Percentiles rank a stretch among this genome's conserved stretches.
Conservation (phyloP, 2,329 filamentous ascomycete genomes). For the Xylariaceae sp. region DNA sequence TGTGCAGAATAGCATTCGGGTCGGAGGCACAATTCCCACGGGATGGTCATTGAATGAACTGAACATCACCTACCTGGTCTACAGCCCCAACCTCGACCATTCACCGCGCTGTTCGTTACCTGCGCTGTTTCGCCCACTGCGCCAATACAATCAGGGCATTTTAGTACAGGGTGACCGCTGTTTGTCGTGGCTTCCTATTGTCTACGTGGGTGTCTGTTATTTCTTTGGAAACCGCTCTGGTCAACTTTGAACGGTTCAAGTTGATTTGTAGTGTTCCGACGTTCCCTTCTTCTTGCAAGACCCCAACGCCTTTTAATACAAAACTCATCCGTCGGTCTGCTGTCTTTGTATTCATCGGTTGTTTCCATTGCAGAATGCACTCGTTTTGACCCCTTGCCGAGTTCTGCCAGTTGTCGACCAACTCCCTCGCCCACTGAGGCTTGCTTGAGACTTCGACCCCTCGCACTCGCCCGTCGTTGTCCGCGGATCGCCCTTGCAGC, state of each 20-base stretch:
- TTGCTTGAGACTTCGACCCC: constrained; percentile 9
- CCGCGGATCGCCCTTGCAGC: constrained; percentile 8
- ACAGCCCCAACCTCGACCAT: too few species aligned
- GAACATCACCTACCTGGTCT: too few species aligned
- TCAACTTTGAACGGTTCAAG: constrained; percentile 8
- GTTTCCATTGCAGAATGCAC: constrained; percentile 11
- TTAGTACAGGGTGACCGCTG: constrained; percentile 14
- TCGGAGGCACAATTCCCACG: too few species aligned
- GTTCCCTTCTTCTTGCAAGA: constrained; percentile 22
- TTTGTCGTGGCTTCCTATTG: constrained; percentile 15
- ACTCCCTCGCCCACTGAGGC: constrained; percentile 18
- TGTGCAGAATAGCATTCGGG: too few species aligned
- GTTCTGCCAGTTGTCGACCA: constrained; percentile 7
- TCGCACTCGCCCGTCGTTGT: constrained; percentile 9
- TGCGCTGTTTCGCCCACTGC: constrained; percentile 6
- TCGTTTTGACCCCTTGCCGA: constrained; percentile 12
- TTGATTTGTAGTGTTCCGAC: constrained; percentile 6
- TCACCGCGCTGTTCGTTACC: constrained; percentile 6
- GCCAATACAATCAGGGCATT: constrained; percentile 3
- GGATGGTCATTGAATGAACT: too few species aligned
- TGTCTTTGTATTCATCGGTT: constrained; percentile 27
- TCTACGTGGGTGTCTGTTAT: constrained; percentile 1
- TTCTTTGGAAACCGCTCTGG: constrained; percentile 9
- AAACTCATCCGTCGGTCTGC: constrained; percentile 26
- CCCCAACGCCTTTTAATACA: constrained; percentile 24